A percentile compares a stretch with the other conserved stretches of the same genome.
Conservation (phyloP, 495 filamentous ascomycete species). For the Penicillium subrubescens region DNA sequence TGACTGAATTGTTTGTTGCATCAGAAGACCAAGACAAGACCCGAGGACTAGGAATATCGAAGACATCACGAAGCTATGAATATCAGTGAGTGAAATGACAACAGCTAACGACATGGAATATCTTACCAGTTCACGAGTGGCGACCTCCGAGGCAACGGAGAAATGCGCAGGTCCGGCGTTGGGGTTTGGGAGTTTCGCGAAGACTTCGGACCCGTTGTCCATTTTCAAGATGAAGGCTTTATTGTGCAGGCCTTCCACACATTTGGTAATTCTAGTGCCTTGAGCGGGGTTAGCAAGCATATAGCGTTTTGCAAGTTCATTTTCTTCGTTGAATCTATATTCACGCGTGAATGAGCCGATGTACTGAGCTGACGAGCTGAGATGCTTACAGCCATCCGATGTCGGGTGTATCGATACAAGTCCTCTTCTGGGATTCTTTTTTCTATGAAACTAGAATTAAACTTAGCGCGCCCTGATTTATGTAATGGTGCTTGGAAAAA, state of each 20-base stretch:
- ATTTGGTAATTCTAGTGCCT: constrained; percentile 6
- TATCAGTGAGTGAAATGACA: constrained; percentile 9
- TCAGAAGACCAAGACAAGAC: constrained; percentile 37
- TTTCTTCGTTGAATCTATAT: constrained; percentile 38
- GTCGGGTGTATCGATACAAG: constrained; percentile 37
- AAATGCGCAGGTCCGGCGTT: constrained; percentile 34
- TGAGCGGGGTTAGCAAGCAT: not conserved
- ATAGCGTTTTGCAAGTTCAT: constrained; percentile 38
- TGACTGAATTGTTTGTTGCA: constrained; percentile 29
- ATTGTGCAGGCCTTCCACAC: constrained; percentile 11
- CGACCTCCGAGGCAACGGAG: constrained; percentile 36
- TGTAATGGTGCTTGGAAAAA: constrained; percentile 3
- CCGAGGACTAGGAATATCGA: constrained; percentile 36
- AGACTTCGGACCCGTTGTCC: constrained; percentile 41
- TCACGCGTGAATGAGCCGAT: constrained; percentile 12
- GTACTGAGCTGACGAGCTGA: constrained; percentile 2
- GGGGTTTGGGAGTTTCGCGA: constrained; percentile 40
- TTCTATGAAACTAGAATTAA: constrained; percentile 2
- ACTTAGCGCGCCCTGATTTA: not conserved
- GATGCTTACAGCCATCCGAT: constrained; percentile 41
- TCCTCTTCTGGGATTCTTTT: constrained; percentile 27
- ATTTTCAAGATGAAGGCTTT: constrained; percentile 42
- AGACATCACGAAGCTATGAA: constrained; percentile 36
- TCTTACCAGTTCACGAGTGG: constrained; percentile 40
- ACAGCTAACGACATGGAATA: not conserved